These are phyloP conservation scores for Globisporangium rhizosaccharum DNA, from an alignment of 352 stramenopile species.

Conservation along the genomic window DNA sequence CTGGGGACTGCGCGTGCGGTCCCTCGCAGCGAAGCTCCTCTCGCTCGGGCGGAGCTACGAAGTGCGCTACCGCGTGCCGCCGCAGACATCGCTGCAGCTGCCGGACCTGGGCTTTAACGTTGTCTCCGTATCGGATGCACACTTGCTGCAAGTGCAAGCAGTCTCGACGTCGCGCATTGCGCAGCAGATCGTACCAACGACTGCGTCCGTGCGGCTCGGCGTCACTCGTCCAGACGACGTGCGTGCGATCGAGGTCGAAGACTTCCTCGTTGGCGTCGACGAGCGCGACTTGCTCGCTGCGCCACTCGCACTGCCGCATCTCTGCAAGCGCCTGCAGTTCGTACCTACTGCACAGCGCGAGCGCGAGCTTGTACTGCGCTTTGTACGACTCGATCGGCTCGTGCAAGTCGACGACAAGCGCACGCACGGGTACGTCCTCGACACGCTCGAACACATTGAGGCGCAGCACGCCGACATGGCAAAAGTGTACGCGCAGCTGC, in stretches of 20 bases:
- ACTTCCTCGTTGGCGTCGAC: conserved; percentile 89
- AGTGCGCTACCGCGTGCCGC: conserved; percentile 38
- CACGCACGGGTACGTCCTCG: conserved; percentile 43
- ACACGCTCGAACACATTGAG: conserved; percentile 39
- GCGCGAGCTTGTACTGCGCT: conserved; percentile 40
- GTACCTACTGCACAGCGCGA: conserved; percentile 14
- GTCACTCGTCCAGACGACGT: conserved; percentile 35
- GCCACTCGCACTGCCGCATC: conserved; percentile 32
- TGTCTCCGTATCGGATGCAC: conserved; percentile 33
- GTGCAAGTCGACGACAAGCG: conserved; percentile 32
- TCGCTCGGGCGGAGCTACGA: conserved; percentile 51
- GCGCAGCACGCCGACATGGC: conserved; percentile 22
- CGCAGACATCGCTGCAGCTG: conserved; percentile 9
- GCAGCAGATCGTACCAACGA: conserved; percentile 18
- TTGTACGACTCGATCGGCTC: conserved; percentile 44
- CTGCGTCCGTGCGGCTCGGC: no score
- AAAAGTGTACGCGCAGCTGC: conserved; percentile 34
- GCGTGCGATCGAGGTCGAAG: conserved; percentile 85
- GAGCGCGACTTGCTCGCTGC: conserved; percentile 46
- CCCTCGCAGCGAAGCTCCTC: conserved; percentile 44
- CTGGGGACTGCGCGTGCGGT: conserved; percentile 44
- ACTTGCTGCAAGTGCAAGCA: conserved; percentile 47
- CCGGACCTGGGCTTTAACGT: conserved; percentile 42
- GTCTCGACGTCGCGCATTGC: conserved; percentile 34
- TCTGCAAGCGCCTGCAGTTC: conserved; percentile 30